Evolutionary conservation across 2,329 filamentous ascomycete genomes (phyloP).

Genomic region (Aspergillus tubingensis): DNA sequence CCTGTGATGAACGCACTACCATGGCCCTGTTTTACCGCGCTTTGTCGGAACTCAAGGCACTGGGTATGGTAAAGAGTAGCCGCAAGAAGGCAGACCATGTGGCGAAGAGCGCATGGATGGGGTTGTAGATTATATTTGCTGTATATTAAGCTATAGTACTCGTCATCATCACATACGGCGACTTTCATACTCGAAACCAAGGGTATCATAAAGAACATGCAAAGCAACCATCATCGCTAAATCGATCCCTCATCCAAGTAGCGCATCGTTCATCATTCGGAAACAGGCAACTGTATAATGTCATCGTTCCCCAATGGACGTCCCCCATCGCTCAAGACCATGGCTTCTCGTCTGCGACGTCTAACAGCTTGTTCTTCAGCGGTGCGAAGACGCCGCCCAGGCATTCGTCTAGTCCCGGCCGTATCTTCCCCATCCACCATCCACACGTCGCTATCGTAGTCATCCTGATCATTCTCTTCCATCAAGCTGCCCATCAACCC

Average conservation of each 20-base stretch:
- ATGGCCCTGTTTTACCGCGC: slow-evolving; percentile 81
- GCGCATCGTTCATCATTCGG: slow-evolving; percentile 27
- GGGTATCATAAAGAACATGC: slow-evolving; percentile 35
- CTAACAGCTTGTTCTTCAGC: slow-evolving; percentile 67
- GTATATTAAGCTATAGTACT: slow-evolving; percentile 8
- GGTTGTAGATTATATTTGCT: slow-evolving; percentile 42
- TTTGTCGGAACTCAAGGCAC: slow-evolving; percentile 77
- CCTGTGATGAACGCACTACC: slow-evolving; percentile 36
- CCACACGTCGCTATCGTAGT: slow-evolving; percentile 53
- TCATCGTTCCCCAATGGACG: slow-evolving; percentile 71
- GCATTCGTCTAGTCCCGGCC: slow-evolving; percentile 42
- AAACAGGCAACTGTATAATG: slow-evolving; percentile 67
- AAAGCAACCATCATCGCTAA: background rate
- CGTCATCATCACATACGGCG: background rate
- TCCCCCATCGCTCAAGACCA: slow-evolving; percentile 87
- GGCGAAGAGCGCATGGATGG: slow-evolving; percentile 79
- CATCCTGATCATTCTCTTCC: slow-evolving; percentile 56
- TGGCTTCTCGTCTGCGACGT: slow-evolving; percentile 78
- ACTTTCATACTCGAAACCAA: slow-evolving; percentile 11
- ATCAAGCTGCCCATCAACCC: slow-evolving; percentile 47
- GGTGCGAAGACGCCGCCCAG: slow-evolving; percentile 35
- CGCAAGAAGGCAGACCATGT: slow-evolving; percentile 92
- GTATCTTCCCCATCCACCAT: slow-evolving; percentile 58
- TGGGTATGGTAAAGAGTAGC: slow-evolving; percentile 86
- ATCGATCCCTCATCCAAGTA: background rate